Evolutionary conservation across 805 yeast genomes (phyloP), one percentile per base, ranked within the genome.

Genomic region (Candida corydali): DNA sequence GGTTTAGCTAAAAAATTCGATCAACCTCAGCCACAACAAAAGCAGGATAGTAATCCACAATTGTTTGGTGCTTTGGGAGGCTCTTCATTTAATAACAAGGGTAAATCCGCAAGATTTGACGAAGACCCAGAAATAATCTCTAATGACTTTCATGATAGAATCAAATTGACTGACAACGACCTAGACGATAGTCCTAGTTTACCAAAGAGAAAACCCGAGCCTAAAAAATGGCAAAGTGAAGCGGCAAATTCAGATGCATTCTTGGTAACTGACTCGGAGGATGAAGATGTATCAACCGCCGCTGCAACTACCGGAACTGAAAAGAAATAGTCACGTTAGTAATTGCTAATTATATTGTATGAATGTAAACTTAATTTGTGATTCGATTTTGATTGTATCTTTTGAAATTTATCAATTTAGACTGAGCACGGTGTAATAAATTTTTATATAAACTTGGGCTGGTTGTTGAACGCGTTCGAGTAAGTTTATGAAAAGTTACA

Each of bases 1-100:
- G 85, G 80, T 11, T 52, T 86, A 39, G 72, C 80, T 22, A 78
- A 77, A 63, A 74, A 69, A 49, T 60, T 67, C 40, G 61, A 54
- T 39, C 22, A 29, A n/a, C 14, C 18, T 6, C 23, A 15, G 9
- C 34, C 30, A 25, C 39, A 31, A 24, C 28, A 32, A 34, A 24
- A 32, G n/a, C 27, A 36, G 28, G 39, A 37, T 9, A 48, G 43
- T 29, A 48, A 51, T 40, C 60, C 65, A 12, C 61, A 63, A 47
- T 50, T 68, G 15, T 68, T 68, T 50, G 73, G 73, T 8, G 73
- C 73, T 2, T 58, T 68, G 44, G 72, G 73, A 20, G 70, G 72
- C 8, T 72, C 71, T 10, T 68, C 74, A 31, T 46, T 41, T 36
- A 34, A 34, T 23, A 46, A 44, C 32, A 49, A 38, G 36, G 34